Evolutionary conservation across 306 rosid genomes (phyloP), one percentile per base, ranked within the genome.

Genomic region (Sphenostylis stenocarpa): DNA sequence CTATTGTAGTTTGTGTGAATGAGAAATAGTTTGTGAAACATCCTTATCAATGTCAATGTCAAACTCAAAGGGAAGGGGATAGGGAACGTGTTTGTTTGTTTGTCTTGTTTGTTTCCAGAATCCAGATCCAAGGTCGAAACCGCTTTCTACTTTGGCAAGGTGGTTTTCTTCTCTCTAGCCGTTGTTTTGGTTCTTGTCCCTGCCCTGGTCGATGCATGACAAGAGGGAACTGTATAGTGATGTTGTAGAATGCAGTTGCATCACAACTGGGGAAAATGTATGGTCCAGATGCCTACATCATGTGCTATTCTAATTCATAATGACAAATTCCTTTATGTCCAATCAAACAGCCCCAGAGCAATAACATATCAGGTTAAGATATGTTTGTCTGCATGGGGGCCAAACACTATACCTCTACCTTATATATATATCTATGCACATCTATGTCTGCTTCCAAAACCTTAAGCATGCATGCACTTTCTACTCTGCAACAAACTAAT

Each of bases 251-350:
- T 24, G 75, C 43, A 39, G 45, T 43, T 47, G 26, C 75, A 52
- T 82, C 75, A 39, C 61, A 20, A 57, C n/a, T 57, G 36, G 73
- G 75, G 68, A 87, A n/a, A 83, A 81, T 75, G 68, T 69, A 84
- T 77, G 87, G 82, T 3, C 31, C 21, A 67, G 1, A 72, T 44
- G 31, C 33, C 0, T 66, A 61, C n/a, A 55, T 56, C 67, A 70
- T 56, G 72, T 78, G 68, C 88, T 83, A 73, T 79, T 84, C 79
- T 86, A 82, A 84, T 80, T 67, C 65, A 67, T 71, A 44, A 64
- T 23, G 82, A 83, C 90, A 80, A 67, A 77, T 47, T 24, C 60
- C 90, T 88, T 90, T 90, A 86, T 83, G 89, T 90, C 92, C 81
- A 36, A 75, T 86, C 92, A 5, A 72, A 65, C 81, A 80, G n/a